Evolutionary conservation across 2,329 filamentous ascomycete species (phyloP), one percentile per base, ranked within the genome.

Genomic region (Orbilia oligospora): DNA sequence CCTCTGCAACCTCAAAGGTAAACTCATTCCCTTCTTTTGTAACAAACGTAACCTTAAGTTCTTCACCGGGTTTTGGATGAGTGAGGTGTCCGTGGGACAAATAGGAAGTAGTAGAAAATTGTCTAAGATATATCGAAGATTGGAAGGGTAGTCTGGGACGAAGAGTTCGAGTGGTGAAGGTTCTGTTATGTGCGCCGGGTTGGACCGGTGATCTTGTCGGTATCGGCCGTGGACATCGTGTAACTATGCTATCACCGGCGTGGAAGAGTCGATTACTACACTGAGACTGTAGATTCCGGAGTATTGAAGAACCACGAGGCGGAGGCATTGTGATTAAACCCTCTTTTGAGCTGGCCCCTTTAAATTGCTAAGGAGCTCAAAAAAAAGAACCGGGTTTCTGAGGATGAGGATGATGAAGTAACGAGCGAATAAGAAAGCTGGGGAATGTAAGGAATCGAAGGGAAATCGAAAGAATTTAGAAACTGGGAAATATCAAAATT

Each of bases 11-110:
- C 76, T 91, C 90, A 82, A 97, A 90, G 78, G 91, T 93, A 84
- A 93, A 88, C 81, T 90, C 88, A 33, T 89, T 87, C 64, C 91
- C 91, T 20, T 97, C 94, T 85, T 98, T 97, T 85, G 97, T 94
- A 81, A 98, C 89, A 84, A 98, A 97, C 0, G 94, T 97, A 27
- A 99, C 89, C 83, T 92, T 92, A 83, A 87, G 97, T 93, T 97
- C 96, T 88, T 98, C 93, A 58, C 96, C 96, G 0, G 93, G 89
- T 85, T 94, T 95, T 1, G 96, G 95, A 33, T 92, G 89, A 71
- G 91, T 89, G 81, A 97, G 86, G 84, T 98, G 93, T 56, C 92
- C 93, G 84, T 99, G 96, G 63, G 84, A 86, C 68, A 86, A 84
- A 71, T 86, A 83, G 10, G 88, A 83, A 3, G 91, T 91, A 10